Evolutionary conservation across 192 early-diverging fungal species (phyloP).

Genomic region (Gryganskiella cystojenkinii): DNA sequence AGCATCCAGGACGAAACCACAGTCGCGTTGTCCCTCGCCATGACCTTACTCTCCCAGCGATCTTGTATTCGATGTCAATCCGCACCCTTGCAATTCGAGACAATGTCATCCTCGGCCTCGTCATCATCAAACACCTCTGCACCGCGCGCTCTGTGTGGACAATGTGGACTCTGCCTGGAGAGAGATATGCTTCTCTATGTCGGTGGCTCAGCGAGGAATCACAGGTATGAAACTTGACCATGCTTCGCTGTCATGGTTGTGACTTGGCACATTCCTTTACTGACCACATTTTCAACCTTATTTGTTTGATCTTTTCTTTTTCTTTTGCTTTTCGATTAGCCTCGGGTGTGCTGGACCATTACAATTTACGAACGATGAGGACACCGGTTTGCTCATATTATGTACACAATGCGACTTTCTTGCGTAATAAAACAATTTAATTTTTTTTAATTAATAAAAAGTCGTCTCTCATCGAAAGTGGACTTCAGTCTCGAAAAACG

Average conservation of each 20-base stretch:
- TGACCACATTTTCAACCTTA: background rate
- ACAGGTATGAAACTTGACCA: constrained; percentile 9
- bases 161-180: constrained; percentile 28
- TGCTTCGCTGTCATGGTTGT: no score
- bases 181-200: constrained; percentile 24
- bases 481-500: constrained; percentile 54
- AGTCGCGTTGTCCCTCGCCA: constrained; percentile 31
- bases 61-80: constrained; percentile 33
- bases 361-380: constrained; percentile 27
- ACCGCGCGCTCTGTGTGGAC: constrained; percentile 6
- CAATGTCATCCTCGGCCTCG: background rate
- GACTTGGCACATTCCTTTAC: no score
- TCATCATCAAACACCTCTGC: background rate
- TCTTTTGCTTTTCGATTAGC: constrained; percentile 3
- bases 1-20: constrained; percentile 42
- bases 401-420: constrained; percentile 34
- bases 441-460: no score
- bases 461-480: no score
- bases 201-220: constrained; percentile 15
- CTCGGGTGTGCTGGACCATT: constrained; percentile 17
- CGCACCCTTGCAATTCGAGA: constrained; percentile 16
- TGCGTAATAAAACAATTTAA: constrained; percentile 9
- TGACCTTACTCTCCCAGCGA: constrained; percentile 11
- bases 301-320: background rate
- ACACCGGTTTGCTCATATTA: constrained; percentile 22